Base-by-base conservation (phyloP, 2,329 filamentous ascomycete species). In the Arthrobotrys conoides region DNA sequence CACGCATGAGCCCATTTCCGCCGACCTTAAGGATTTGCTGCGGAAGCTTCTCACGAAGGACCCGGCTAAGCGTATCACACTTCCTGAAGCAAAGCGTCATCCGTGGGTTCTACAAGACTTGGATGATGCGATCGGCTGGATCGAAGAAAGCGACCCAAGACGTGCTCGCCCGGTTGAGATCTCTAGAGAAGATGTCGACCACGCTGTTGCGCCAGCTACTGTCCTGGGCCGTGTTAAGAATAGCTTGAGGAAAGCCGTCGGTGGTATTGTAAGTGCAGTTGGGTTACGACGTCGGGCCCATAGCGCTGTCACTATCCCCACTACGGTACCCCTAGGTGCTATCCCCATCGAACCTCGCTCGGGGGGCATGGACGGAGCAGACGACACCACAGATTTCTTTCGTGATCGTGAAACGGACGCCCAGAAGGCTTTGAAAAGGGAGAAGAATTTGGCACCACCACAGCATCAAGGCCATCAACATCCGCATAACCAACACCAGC, bases 21-120 rank as follows among this genome's bases (percentile, higher is more conserved):
- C 93, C 57, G 88, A 92, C 10, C 86, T 99, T 8, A 88, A 90
- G 67, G 93, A 99, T 83, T 87, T 99, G 12, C 85, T 99, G 30
- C 87, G 87, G 61, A 90, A 91, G 81, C 90, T 99, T 86, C 88
- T 99, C 73, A 91, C 89, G 81, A 99, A 98, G 85, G 93, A 98
- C 83, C 94, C 95, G 0, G 88, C 92, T 33, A 91, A 94, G 84
- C 91, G 96, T 46, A 97, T 99, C 82, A 92, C 93, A 6, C 87
- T 99, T 65, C 90, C 91, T 77, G 95, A 97, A 82, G 95, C 98
- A 82, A 98, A 98, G 84, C 91, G 92, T 77, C 96, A 99, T 83
- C 91, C 91, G 4, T 99, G 96, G 96, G 91, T 98, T 16, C 87
- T 95, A 0, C 87, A 91, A 73, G 94, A 92, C 80, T 89, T 98